Base-by-base conservation (phyloP, 345 rosid species). In the Boechera stricta region DNA sequence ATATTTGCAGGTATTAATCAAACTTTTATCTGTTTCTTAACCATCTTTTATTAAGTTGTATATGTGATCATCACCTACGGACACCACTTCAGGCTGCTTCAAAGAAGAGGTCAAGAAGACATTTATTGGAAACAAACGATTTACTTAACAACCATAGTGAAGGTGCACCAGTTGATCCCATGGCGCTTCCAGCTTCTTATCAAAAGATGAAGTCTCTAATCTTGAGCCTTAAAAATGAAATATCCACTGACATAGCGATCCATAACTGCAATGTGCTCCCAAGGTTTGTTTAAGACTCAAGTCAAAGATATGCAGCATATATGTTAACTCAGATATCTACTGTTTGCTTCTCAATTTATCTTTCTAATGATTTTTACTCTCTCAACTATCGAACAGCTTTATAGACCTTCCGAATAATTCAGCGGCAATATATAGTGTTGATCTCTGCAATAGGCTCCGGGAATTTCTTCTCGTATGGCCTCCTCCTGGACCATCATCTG, bases 381-480 rank as follows among this genome's bases (percentile, higher is more conserved):
- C 71, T 56, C 51, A 62, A 61, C 39, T 77, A 67, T 67, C 74
- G n/a, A 83, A 82, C 94, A 95, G 99, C 72, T 95, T 87, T 82
- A 77, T 95, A 71, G 97, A 91, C 81, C 97, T 95, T 72, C 99
- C 97, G 62, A 88, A 84, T 84, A 84, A 89, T 78, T 90, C 96
- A 47, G 82, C 98, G 6, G 80, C 97, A 47, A 90, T 95, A 81
- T 95, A 89, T 81, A 90, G 90, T 67, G 89, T 80, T 51, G 98
- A 95, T 76, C 91, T 95, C 36, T 90, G 94, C 85, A 85, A 84
- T 80, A 85, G 98, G 81, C 82, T 95, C 76, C 86, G 88, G 10
- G 85, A 90, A 64, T 91, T 95, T 79, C 89, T 95, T 63, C 82
- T 86, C 54, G 85, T 96, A 44, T 92, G 94, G 69, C 94, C 98